Base-by-base conservation (phyloP, 441 rosid species). In the Gossypium schwendimanii region DNA sequence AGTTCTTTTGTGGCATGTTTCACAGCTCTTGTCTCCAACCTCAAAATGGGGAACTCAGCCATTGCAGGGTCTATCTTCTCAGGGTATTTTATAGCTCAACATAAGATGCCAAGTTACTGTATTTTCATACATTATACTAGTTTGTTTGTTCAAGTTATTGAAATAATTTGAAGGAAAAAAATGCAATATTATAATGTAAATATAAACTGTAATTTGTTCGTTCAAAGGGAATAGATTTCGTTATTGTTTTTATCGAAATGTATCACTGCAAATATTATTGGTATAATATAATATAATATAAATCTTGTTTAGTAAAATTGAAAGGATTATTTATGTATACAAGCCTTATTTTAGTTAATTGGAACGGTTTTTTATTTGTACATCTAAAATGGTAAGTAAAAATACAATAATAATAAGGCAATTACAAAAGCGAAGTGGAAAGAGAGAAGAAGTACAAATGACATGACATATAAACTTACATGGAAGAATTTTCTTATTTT, bases 401-500 rank as follows among this genome's bases (percentile, higher is more conserved):
- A 62, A 62, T 31, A 15, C 9, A 62, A 62, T 17, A 31, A 33
- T 15, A 28, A 50, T 2, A 67, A 20, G 14, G 14, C 3, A 39
- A 31, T 33, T 52, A 57, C 24, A 21, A 72, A 61, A 47, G 59
- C 52, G 20, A 72, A 61, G 64, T 6, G 62, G 63, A 15, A 24
- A 26, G 64, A 31, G 69, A 15, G 58, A 39, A 7, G 74, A 70
- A 44, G 58, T 41, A 10, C 36, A 36, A 49, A 14, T 55, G 36
- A 45, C 47, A 61, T 67, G 72, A 66, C 63, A 72, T 60, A 17
- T 60, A 28, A 28, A n/a, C 64, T 60, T 20, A 7, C 55, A 59
- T 60, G 76, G 70, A 67, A 71, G 69, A 72, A 41, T 72, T 28
- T 1, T 21, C 54, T 64, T 39, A 12, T 20, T 20, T 20, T 57